Conservation (phyloP, 2,329 filamentous ascomycete genomes). For the Nannizziopsis arthrosporioides region DNA sequence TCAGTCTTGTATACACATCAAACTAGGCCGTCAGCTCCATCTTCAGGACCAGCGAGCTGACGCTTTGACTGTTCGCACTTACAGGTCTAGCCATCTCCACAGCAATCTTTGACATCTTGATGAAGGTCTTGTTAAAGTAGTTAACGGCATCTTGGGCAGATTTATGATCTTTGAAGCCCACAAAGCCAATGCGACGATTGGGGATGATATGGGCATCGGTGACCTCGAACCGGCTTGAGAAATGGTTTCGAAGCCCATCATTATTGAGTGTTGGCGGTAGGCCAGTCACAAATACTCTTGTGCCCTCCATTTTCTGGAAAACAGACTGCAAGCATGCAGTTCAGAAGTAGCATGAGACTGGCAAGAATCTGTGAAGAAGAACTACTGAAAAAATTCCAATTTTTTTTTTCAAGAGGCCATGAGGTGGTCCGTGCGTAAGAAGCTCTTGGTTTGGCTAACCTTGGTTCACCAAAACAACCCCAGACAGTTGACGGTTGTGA, state of each 20-base stretch:
- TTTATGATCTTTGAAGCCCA: slow-evolving; percentile 76
- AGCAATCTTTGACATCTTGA: slow-evolving; percentile 86
- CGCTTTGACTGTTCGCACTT: slow-evolving; percentile 25
- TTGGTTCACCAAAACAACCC: neutral
- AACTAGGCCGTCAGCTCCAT: slow-evolving; percentile 13
- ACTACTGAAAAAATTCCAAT: slow-evolving; percentile 8
- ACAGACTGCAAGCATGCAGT: neutral
- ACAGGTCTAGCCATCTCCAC: slow-evolving; percentile 82
- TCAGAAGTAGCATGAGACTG: slow-evolving; percentile 9
- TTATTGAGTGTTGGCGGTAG: slow-evolving; percentile 77
- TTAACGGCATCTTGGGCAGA: slow-evolving; percentile 74
- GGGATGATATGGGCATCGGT: slow-evolving; percentile 90
- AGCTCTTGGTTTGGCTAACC: neutral
- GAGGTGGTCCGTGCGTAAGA: slow-evolving; percentile 20
- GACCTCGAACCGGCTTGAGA: slow-evolving; percentile 62
- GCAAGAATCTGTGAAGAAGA: slow-evolving; percentile 9
- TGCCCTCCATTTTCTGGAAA: slow-evolving; percentile 56
- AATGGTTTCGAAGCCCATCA: slow-evolving; percentile 79
- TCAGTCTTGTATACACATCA: slow-evolving; percentile 31
- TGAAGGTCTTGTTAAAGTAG: slow-evolving; percentile 91
- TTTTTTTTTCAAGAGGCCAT: slow-evolving; percentile 11
- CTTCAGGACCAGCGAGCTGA: neutral
- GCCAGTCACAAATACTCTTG: slow-evolving; percentile 58
- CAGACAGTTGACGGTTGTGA: neutral
- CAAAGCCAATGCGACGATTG: slow-evolving; percentile 83